phyloP scores from a whole-genome alignment of 306 rosid species.

The Quercus dentata region DNA sequence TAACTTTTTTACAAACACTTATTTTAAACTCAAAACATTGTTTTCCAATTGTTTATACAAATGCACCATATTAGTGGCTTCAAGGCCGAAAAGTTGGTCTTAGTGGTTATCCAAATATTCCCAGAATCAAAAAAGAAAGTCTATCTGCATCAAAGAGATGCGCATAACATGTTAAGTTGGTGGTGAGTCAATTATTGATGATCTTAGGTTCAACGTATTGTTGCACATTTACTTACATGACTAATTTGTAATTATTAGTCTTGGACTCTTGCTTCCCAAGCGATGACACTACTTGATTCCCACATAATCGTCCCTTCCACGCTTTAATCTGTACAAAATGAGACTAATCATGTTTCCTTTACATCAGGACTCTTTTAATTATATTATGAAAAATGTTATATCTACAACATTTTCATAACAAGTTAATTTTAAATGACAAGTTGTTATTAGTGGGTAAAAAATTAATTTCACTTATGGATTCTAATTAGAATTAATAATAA shows the following conservation, averaged over 20 bases:
- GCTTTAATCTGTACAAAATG: background rate
- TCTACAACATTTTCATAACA: fast-evolving
- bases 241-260: background rate
- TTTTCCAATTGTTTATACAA: too few relatives aligned
- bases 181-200: background rate
- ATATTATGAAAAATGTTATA: too few relatives aligned
- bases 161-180: background rate
- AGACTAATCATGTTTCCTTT: background rate
- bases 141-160: background rate
- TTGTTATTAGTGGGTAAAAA: too few relatives aligned
- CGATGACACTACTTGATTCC: background rate
- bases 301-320: background rate
- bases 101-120: background rate
- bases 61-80: background rate
- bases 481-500: too few relatives aligned
- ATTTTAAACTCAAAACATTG: too few relatives aligned
- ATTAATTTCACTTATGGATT: too few relatives aligned
- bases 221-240: background rate
- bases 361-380: too few relatives aligned
- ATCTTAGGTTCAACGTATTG: background rate
- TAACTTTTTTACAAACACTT: too few relatives aligned
- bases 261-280: background rate
- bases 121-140: background rate
- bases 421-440: too few relatives aligned
- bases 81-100: background rate